Conservation (phyloP, 2,329 filamentous ascomycete genomes). For the Cylindrodendrum hubeiense region DNA sequence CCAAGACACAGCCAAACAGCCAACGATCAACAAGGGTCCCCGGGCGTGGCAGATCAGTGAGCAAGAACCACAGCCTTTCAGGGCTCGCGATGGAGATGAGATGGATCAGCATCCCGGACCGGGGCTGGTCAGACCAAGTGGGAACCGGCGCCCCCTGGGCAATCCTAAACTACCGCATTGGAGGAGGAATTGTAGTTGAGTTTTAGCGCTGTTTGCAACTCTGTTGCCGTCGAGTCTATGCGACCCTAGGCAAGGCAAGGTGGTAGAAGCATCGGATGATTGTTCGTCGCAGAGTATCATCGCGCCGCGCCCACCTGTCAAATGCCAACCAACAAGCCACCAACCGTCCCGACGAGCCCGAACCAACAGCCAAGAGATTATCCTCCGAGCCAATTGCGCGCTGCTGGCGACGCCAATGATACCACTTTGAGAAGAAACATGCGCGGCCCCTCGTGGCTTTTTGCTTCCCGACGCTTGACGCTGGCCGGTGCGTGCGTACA, state of each 20-base stretch:
- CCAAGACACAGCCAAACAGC: not conserved
- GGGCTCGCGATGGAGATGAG: slow-evolving; percentile 17
- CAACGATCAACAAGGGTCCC: not conserved
- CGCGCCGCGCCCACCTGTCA: slow-evolving; percentile 2
- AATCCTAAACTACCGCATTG: not conserved
- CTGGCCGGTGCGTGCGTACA: not conserved
- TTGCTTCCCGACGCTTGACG: no score
- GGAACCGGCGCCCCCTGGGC: slow-evolving; percentile 1
- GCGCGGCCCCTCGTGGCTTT: not conserved
- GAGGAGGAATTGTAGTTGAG: not conserved
- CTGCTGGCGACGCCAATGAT: not conserved
- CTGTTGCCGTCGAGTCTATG: not conserved
- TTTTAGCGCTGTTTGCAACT: slow-evolving; percentile 6
- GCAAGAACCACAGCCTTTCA: not conserved
- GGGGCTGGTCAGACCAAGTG: not conserved
- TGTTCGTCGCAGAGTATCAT: slow-evolving; percentile 13
- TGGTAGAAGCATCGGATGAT: slow-evolving; percentile 16
- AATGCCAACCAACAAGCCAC: not conserved
- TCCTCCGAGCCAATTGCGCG: not conserved
- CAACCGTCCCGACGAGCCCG: not conserved
- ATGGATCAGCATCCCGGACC: slow-evolving; percentile 18
- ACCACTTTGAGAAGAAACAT: not conserved
- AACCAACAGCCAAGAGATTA: not conserved
- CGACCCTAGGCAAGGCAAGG: not conserved
- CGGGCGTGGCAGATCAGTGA: not conserved